Evolutionary conservation across 176 grass and related monocot genomes (phyloP), one percentile per base, ranked within the genome.

Genomic region (Oryza meyeriana): DNA sequence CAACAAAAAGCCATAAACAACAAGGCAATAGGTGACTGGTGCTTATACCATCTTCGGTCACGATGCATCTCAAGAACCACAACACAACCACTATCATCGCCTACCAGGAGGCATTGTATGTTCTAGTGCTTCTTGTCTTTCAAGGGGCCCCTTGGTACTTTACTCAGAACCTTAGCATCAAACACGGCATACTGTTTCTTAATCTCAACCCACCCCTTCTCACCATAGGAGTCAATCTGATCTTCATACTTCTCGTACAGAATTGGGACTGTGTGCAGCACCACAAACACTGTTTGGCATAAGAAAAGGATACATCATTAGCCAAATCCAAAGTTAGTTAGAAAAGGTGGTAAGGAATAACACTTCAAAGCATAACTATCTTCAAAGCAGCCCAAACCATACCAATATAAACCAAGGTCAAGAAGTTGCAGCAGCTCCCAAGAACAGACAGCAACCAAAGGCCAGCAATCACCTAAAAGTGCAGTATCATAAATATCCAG

Each of bases 191-290:
- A 95, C 76, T 94, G 91, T 69, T 79, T 94, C 85, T 99, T 99
- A 42, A 92, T 22, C 82, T 95, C 91, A 9, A 82, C 76, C 86
- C 88, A 91, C 31, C 85, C 93, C 87, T 91, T 99, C 84, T 99
- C 96, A 10, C 90, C 96, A 57, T 73, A 81, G 0, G 91, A 81
- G 77, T 99, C 96, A 30, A 99, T 88, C 74, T 91, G 90, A 64
- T 99, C 93, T 79, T 95, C 93, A 22, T 93, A 94, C 84, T 94
- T 99, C 76, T 99, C 93, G 10, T 95, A 99, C 16, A 99, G 89
- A 16, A 82, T 82, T 48, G 96, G 96, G 57, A 99, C 93, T 44
- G 91, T 99, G 88, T 93, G 91, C 40, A 95, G 79, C 84, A 93
- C 86, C 64, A 94, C 81, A 83, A 99, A 93, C 5, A 84, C 96